phyloP scores from a whole-genome alignment of 2,329 filamentous ascomycete species.

The Teratosphaeria zuluensis region DNA sequence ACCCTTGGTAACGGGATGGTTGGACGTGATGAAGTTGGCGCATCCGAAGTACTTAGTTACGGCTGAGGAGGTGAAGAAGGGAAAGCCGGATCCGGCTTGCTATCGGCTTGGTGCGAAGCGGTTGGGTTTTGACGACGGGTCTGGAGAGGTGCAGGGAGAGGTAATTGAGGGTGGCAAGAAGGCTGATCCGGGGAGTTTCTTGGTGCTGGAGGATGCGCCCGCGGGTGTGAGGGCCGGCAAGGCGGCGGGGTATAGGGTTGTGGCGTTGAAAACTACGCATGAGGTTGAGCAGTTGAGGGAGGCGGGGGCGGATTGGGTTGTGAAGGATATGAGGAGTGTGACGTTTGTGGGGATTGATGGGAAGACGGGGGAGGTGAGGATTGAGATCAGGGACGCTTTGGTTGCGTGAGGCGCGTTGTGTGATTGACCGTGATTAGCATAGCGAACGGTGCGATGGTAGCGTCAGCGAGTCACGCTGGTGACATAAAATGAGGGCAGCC shows the following conservation, averaged over 20 bases:
- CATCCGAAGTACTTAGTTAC: conserved; percentile 38
- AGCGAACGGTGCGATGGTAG: too few relatives aligned
- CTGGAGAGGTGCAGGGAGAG: neutral
- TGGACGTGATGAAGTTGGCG: conserved; percentile 39
- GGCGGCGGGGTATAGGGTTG: conserved; percentile 72
- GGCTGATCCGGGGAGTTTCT: conserved; percentile 34
- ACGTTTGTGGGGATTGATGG: conserved; percentile 47
- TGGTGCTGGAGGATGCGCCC: conserved; percentile 84
- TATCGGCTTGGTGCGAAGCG: conserved; percentile 36
- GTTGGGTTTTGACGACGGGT: conserved; percentile 33
- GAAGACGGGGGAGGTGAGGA: conserved; percentile 49
- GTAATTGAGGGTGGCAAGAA: neutral
- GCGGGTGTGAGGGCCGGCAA: conserved; percentile 77
- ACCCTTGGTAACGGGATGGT: conserved; percentile 40
- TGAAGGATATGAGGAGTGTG: conserved; percentile 68
- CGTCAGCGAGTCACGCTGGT: too few relatives aligned
- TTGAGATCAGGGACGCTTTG: conserved; percentile 59
- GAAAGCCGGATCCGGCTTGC: conserved; percentile 43
- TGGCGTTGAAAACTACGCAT: conserved; percentile 81
- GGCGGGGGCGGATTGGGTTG: conserved; percentile 81
- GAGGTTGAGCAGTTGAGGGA: conserved; percentile 58
- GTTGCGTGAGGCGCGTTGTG: conserved; percentile 13
- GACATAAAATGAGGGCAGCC: too few relatives aligned
- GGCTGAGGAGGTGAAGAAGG: conserved; percentile 40
- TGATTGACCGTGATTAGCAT: neutral